Conservation (phyloP, 768 basidiomycete genomes). For the Trametes gibbosa region DNA sequence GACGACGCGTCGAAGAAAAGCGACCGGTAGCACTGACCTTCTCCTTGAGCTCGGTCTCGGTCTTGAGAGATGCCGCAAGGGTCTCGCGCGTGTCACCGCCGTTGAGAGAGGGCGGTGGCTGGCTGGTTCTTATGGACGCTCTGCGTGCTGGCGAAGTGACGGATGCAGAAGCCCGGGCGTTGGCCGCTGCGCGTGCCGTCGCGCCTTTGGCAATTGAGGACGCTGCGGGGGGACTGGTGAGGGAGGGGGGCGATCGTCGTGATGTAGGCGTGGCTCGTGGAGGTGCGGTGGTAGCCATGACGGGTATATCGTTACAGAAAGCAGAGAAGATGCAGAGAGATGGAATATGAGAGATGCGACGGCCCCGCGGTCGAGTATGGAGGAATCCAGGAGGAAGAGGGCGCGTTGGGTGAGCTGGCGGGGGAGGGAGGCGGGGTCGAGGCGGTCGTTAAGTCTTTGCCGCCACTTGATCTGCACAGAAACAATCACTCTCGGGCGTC, state of each 20-base stretch:
- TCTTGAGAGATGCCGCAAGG: constrained; percentile 61
- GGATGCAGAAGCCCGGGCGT: constrained; percentile 54
- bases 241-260: constrained; percentile 42
- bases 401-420: constrained; percentile 15
- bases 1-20: background rate
- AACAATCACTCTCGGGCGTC: constrained; percentile 20
- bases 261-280: constrained; percentile 45
- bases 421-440: constrained; percentile 1
- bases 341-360: constrained; percentile 7
- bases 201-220: constrained; percentile 50
- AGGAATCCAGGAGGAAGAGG: background rate
- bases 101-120: constrained; percentile 43
- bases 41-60: constrained; percentile 81
- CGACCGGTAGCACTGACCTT: constrained; percentile 46
- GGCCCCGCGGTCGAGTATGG: constrained; percentile 8
- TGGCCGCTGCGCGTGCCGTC: constrained; percentile 63
- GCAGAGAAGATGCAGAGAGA: constrained; percentile 6
- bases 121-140: constrained; percentile 43
- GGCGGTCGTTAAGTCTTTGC: constrained; percentile 17
- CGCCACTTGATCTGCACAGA: constrained; percentile 12
- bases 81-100: constrained; percentile 51
- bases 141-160: constrained; percentile 51
- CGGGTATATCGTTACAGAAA: constrained; percentile 16
- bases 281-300: constrained; percentile 45
- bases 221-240: constrained; percentile 41